phyloP scores from a whole-genome alignment of 2,329 filamentous ascomycete species.

The Aureobasidium sp. region DNA sequence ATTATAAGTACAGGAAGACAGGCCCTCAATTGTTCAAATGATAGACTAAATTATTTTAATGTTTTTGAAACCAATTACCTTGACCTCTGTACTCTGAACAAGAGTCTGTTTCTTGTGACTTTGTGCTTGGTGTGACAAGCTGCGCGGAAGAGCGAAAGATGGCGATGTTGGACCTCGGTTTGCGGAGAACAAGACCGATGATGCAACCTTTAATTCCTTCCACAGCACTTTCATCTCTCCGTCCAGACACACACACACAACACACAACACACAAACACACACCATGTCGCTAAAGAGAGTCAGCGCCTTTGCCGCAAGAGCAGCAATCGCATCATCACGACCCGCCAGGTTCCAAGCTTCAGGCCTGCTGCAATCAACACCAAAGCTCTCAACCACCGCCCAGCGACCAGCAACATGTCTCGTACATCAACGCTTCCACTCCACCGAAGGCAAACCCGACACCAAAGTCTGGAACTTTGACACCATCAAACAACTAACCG shows the following conservation, averaged over 20 bases:
- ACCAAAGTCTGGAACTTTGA: neutral
- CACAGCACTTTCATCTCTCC: neutral
- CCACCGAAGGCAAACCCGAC: slow-evolving; percentile 8
- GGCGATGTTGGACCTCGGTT: neutral
- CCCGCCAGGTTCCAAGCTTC: neutral
- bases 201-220: neutral
- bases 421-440: neutral
- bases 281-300: slow-evolving; percentile 20
- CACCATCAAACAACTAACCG: slow-evolving; percentile 27
- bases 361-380: neutral
- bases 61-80: neutral
- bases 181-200: neutral
- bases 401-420: slow-evolving; percentile 6
- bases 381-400: slow-evolving; percentile 8
- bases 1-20: neutral
- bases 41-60: slow-evolving; percentile 11
- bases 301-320: slow-evolving; percentile 16
- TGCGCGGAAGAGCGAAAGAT: neutral
- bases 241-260: neutral
- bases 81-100: neutral
- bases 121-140: neutral
- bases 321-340: neutral
- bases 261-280: neutral
- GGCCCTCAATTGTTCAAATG: neutral
- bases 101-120: neutral